These are phyloP conservation scores for Boletellus ananas DNA, from an alignment of 768 basidiomycete genomes.

Conservation along the genomic window DNA sequence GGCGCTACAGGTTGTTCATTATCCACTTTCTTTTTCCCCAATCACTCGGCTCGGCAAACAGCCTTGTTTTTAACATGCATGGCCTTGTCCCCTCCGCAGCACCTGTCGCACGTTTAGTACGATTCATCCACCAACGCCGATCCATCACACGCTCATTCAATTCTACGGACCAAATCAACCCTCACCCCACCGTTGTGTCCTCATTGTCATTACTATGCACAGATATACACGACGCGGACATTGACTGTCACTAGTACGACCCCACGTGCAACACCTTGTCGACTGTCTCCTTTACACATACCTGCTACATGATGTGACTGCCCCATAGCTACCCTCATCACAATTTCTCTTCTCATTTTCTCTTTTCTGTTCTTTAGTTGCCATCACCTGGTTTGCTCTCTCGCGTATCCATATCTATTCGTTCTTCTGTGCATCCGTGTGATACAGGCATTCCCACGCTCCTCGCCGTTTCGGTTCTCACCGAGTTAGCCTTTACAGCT, in stretches of 20 bases:
- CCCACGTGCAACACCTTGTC: conserved; percentile 6
- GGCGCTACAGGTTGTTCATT: conserved; percentile 5
- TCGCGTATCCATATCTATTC: not conserved
- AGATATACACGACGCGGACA: conserved; percentile 14
- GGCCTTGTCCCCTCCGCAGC: conserved; percentile 2
- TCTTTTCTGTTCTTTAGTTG: not conserved
- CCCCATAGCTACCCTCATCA: conserved; percentile 1
- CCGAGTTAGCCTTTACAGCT: not conserved
- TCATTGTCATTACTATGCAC: conserved; percentile 15
- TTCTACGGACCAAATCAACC: not conserved
- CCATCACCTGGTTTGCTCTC: conserved; percentile 10
- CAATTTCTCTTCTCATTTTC: not conserved
- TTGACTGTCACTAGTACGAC: not conserved
- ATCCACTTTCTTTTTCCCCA: not conserved
- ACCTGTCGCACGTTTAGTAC: conserved; percentile 1
- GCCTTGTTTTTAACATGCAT: conserved; percentile 2
- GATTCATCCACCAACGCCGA: not conserved
- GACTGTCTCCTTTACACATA: conserved; percentile 10
- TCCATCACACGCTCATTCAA: not conserved
- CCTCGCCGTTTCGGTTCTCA: not conserved
- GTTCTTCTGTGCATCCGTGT: not conserved
- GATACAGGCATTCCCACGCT: conserved; percentile 23
- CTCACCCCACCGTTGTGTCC: not conserved
- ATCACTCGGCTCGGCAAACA: conserved; percentile 1
- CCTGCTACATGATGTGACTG: conserved; percentile 17